These are phyloP conservation scores for Ganoderma lingzhi DNA, from an alignment of 1,284 basidiomycete species.

Conservation along the genomic window DNA sequence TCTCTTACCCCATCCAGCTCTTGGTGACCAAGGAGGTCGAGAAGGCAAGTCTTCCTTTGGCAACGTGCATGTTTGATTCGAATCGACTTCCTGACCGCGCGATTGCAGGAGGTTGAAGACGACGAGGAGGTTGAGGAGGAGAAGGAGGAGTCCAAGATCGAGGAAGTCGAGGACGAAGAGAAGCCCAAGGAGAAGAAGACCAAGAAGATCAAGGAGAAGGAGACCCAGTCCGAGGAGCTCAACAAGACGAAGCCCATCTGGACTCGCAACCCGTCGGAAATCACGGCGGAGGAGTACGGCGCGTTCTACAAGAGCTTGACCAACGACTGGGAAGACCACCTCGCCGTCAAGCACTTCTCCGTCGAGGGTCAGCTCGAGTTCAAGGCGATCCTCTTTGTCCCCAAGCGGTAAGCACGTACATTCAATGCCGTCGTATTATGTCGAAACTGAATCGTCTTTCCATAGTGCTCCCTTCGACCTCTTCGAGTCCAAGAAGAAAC, in stretches of 20 bases:
- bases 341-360: constrained; percentile 99
- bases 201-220: constrained; percentile 95
- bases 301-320: constrained; percentile 99
- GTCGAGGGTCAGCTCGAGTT: constrained; percentile 99
- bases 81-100: constrained; percentile 8
- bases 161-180: constrained; percentile 84
- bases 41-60: constrained; percentile 66
- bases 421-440: not conserved
- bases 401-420: constrained; percentile 82
- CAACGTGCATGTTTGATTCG: not conserved
- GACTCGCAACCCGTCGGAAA: constrained; percentile 97
- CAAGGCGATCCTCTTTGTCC: constrained; percentile 98
- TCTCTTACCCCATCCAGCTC: constrained; percentile 99
- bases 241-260: constrained; percentile 99
- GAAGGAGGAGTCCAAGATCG: constrained; percentile 76
- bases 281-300: constrained; percentile 92
- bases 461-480: constrained; percentile 95
- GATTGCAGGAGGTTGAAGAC: constrained; percentile 85
- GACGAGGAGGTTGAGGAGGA: constrained; percentile 77
- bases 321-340: constrained; percentile 99
- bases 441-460: constrained; percentile 8
- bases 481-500: constrained; percentile 99
- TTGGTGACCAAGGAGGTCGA: constrained; percentile 99
- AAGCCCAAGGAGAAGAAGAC: constrained; percentile 95
- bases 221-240: constrained; percentile 94